Conservation (phyloP, 768 basidiomycete species). For the Amanita molliuscula region DNA sequence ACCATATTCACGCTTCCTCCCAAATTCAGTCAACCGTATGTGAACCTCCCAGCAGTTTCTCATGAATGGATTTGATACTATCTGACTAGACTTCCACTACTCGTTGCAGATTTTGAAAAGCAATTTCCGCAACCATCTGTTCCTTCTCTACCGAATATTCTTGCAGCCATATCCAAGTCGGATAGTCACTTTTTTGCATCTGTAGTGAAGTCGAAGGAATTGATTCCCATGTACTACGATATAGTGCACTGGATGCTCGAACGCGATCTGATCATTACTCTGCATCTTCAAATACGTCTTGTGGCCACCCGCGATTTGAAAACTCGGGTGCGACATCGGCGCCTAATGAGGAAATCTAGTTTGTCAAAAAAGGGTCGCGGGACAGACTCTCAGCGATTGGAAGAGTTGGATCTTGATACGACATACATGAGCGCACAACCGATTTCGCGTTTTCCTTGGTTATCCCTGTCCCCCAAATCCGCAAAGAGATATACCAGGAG, state of each 20-base stretch:
- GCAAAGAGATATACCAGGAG: constrained; percentile 36
- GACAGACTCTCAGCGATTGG: constrained; percentile 4
- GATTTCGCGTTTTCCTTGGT: constrained; percentile 28
- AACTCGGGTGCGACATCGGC: constrained; percentile 41
- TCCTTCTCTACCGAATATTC: constrained; percentile 62
- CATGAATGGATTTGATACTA: constrained; percentile 3
- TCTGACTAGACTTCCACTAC: constrained; percentile 33
- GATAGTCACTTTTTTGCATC: constrained; percentile 75
- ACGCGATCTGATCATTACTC: constrained; percentile 72
- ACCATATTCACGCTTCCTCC: constrained; percentile 74
- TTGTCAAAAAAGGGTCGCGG: constrained; percentile 5
- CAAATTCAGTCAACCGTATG: constrained; percentile 52
- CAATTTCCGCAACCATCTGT: constrained; percentile 50
- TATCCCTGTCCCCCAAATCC: constrained; percentile 45
- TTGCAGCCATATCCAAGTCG: constrained; percentile 53
- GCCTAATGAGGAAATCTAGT: constrained; percentile 22
- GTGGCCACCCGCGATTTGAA: constrained; percentile 75
- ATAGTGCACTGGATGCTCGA: constrained; percentile 90
- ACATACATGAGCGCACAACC: constrained; percentile 5
- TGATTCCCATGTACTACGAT: constrained; percentile 62
- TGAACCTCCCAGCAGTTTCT: constrained; percentile 12
- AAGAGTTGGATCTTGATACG: constrained; percentile 7
- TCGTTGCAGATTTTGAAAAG: constrained; percentile 50
- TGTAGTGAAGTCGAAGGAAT: constrained; percentile 59
- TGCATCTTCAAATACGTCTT: constrained; percentile 80